These are phyloP conservation scores for Lepraria neglecta DNA, from an alignment of 495 filamentous ascomycete genomes.

Conservation along the genomic window DNA sequence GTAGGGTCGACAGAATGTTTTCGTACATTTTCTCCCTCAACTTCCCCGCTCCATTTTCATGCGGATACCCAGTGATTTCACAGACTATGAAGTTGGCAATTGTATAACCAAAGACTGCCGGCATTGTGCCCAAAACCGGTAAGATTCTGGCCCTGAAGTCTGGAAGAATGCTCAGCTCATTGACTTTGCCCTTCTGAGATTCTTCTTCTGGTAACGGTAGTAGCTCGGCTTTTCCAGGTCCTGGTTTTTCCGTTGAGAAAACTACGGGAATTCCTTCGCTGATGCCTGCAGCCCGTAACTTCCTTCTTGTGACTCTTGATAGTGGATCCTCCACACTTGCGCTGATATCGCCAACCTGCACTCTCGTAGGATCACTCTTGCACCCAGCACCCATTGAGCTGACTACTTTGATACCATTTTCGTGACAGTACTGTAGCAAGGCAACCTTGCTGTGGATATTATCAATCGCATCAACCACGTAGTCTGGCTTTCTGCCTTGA, in stretches of 20 bases:
- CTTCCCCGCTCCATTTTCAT: conserved; percentile 74
- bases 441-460: conserved; percentile 97
- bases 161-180: conserved; percentile 78
- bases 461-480: conserved; percentile 93
- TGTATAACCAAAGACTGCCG: conserved; percentile 86
- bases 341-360: conserved; percentile 89
- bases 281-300: conserved; percentile 74
- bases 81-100: conserved; percentile 88
- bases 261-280: conserved; percentile 80
- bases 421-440: conserved; percentile 78
- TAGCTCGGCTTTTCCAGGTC: conserved; percentile 83
- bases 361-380: conserved; percentile 91
- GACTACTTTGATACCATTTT: conserved; percentile 69
- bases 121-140: conserved; percentile 94
- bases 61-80: conserved; percentile 77
- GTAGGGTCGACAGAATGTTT: conserved; percentile 61
- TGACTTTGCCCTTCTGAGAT: conserved; percentile 77
- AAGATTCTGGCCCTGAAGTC: conserved; percentile 92
- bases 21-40: conserved; percentile 86
- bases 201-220: conserved; percentile 84
- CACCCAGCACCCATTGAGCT: conserved; percentile 96
- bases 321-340: conserved; percentile 83
- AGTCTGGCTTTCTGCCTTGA: conserved; percentile 65
- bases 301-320: conserved; percentile 72
- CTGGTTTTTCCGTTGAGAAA: conserved; percentile 87